These are phyloP conservation scores for Annulohypoxylon truncatum DNA, from an alignment of 2,329 filamentous ascomycete genomes.

Conservation along the genomic window DNA sequence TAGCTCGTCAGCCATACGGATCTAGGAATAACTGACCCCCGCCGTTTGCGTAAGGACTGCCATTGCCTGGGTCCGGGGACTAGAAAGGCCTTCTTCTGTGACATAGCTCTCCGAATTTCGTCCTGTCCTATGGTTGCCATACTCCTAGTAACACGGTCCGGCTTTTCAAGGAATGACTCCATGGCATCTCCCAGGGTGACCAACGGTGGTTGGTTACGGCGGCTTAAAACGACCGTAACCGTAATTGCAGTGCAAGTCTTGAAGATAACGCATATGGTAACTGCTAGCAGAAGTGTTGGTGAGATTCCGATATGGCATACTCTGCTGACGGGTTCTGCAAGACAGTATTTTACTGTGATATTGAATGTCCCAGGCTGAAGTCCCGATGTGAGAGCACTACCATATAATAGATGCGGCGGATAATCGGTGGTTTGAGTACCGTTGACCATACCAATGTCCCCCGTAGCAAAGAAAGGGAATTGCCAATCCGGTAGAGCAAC, in stretches of 20 bases:
- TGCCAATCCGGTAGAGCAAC: conserved; percentile 3
- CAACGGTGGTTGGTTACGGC: conserved; percentile 55
- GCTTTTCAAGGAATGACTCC: conserved; percentile 60
- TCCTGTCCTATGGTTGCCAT: conserved; percentile 36
- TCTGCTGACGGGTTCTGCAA: conserved; percentile 31
- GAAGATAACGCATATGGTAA: conserved; percentile 53
- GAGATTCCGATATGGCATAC: conserved; percentile 41
- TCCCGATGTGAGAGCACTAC: conserved; percentile 19
- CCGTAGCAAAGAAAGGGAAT: conserved; percentile 24
- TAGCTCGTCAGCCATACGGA: conserved; percentile 40
- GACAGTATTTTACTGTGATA: conserved; percentile 38
- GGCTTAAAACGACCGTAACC: conserved; percentile 48
- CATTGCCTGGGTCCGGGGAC: conserved; percentile 30
- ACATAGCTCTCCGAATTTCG: conserved; percentile 22
- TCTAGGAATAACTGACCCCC: conserved; percentile 24
- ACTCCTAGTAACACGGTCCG: conserved; percentile 56
- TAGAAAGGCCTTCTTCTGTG: not conserved
- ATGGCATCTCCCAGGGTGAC: conserved; percentile 64
- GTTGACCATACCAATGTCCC: not conserved
- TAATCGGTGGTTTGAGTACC: not conserved
- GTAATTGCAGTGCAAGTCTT: conserved; percentile 54
- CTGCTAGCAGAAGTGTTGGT: conserved; percentile 36
- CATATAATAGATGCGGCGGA: too few relatives aligned
- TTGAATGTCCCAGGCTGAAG: conserved; percentile 17
- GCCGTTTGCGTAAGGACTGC: conserved; percentile 9